These are phyloP conservation scores for Friedmanniomyces endolithicus DNA, from an alignment of 495 filamentous ascomycete species.

Conservation along the genomic window DNA sequence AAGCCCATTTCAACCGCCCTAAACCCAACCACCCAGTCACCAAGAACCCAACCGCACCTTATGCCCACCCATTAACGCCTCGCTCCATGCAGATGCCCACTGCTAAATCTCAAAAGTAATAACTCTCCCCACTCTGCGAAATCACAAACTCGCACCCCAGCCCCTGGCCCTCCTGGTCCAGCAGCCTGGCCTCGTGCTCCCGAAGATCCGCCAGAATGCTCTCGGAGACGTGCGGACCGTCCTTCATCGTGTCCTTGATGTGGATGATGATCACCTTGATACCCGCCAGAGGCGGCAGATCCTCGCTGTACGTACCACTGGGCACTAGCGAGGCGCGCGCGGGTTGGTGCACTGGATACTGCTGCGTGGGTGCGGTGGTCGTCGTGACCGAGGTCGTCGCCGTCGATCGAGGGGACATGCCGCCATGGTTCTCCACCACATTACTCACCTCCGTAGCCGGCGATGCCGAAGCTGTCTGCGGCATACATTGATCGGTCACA, in stretches of 20 bases:
- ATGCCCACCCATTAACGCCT: not conserved
- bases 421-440: not conserved
- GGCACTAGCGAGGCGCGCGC: not conserved
- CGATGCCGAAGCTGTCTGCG: not conserved
- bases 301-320: not conserved
- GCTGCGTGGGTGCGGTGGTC: not conserved
- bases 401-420: not conserved
- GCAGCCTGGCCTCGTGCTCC: slow-evolving; percentile 44
- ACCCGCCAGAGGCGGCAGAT: slow-evolving; percentile 35
- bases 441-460: not conserved
- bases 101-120: slow-evolving; percentile 27
- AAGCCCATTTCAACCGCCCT: too few species aligned
- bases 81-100: not conserved
- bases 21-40: too few species aligned
- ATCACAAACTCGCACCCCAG: slow-evolving; percentile 74
- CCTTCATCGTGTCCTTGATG: slow-evolving; percentile 32
- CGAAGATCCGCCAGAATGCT: slow-evolving; percentile 56
- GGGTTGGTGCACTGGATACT: not conserved
- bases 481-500: slow-evolving; percentile 1
- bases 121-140: slow-evolving; percentile 41
- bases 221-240: slow-evolving; percentile 46
- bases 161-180: slow-evolving; percentile 24
- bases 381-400: too few species aligned
- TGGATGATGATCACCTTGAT: slow-evolving; percentile 36
- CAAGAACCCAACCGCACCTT: too few species aligned